phyloP scores from a whole-genome alignment of 2,329 filamentous ascomycete genomes.

The Colletotrichum neosansevieriae region DNA sequence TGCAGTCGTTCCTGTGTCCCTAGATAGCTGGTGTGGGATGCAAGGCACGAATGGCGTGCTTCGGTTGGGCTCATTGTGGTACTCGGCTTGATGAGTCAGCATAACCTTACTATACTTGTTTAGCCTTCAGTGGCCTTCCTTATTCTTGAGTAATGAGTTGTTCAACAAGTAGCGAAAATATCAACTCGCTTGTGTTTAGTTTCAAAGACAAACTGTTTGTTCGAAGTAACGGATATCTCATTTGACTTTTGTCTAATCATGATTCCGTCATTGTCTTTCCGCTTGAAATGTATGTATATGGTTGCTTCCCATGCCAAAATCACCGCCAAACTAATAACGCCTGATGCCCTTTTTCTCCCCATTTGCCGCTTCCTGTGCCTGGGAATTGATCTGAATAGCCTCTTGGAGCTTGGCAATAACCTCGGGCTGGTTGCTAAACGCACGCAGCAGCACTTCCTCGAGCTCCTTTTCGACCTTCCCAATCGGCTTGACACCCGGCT shows the following conservation, averaged over 20 bases:
- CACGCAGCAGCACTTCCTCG: conserved; percentile 66
- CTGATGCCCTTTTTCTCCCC: conserved; percentile 49
- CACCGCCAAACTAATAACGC: conserved; percentile 29
- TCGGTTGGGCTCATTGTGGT: background rate
- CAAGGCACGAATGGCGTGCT: conserved; percentile 24
- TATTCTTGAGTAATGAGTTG: too few relatives aligned
- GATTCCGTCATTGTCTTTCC: too few relatives aligned
- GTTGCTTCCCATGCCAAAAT: background rate
- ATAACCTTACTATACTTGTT: too few relatives aligned
- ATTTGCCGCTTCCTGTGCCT: conserved; percentile 62
- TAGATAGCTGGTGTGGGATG: conserved; percentile 21
- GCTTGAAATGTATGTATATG: too few relatives aligned
- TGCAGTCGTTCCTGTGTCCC: conserved; percentile 12
- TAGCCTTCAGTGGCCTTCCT: too few relatives aligned
- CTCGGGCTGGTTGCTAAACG: conserved; percentile 70
- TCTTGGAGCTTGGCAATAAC: conserved; percentile 71
- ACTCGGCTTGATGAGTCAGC: conserved; percentile 16
- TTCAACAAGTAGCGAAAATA: too few relatives aligned
- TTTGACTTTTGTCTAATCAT: too few relatives aligned
- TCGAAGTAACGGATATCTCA: too few relatives aligned
- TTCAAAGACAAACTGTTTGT: too few relatives aligned
- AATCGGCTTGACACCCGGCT: conserved; percentile 62
- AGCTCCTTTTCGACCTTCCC: conserved; percentile 68
- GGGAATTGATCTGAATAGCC: conserved; percentile 68
- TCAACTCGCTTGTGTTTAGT: too few relatives aligned